phyloP scores from a whole-genome alignment of 345 rosid species.

The Rhodamnia argentea region DNA sequence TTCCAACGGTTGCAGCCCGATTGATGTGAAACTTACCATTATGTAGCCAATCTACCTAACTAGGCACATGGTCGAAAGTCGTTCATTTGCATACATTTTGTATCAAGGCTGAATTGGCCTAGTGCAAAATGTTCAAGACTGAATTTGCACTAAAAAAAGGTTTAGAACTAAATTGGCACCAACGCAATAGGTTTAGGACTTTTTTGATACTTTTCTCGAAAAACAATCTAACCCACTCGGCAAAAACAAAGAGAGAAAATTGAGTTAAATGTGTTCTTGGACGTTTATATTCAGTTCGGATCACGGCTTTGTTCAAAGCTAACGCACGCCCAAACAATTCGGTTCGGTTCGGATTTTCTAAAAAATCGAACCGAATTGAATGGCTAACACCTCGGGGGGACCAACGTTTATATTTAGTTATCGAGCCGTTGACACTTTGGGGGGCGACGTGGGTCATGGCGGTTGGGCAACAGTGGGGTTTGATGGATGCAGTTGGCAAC shows the following conservation, averaged over 20 bases:
- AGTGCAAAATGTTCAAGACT: too few species aligned
- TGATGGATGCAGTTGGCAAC: not conserved
- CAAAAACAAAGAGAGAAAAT: too few species aligned
- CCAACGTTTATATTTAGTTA: too few species aligned
- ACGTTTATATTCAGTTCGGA: too few species aligned
- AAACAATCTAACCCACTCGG: too few species aligned
- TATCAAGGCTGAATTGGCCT: too few species aligned
- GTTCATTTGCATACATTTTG: not conserved
- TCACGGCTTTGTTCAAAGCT: not conserved
- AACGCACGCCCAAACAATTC: not conserved
- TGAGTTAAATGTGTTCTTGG: too few species aligned
- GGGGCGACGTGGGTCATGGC: not conserved
- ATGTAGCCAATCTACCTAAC: not conserved
- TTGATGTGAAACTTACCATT: not conserved
- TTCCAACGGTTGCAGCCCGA: not conserved
- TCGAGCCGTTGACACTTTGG: too few species aligned
- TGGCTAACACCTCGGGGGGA: not conserved
- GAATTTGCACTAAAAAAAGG: too few species aligned
- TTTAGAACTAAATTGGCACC: too few species aligned
- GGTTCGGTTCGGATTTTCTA: not conserved
- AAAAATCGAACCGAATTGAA: not conserved
- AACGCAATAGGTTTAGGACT: too few species aligned
- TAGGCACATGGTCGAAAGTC: not conserved
- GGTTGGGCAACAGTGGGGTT: not conserved
- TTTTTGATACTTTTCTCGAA: too few species aligned